These are phyloP conservation scores for Pleurotus tuoliensis DNA, from an alignment of 768 basidiomycete species.

Conservation along the genomic window DNA sequence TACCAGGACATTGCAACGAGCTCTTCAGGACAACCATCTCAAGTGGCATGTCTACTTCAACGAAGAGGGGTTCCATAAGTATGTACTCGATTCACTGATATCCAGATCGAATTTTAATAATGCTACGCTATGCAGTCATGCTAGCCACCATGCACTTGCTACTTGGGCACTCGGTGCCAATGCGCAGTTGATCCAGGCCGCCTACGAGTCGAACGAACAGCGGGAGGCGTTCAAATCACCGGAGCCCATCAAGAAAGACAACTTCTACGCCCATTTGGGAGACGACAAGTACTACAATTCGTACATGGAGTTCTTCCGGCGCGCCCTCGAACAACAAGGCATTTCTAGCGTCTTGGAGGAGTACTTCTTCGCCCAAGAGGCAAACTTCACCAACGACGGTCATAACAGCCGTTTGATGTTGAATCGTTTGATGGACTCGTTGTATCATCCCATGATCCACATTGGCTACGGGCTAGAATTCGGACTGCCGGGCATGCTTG, in stretches of 20 bases:
- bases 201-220: slow-evolving; percentile 35
- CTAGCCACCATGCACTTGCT: slow-evolving; percentile 53
- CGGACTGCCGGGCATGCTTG: slow-evolving; percentile 48
- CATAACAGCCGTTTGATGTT: slow-evolving; percentile 38
- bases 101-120: slow-evolving; percentile 25
- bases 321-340: slow-evolving; percentile 37
- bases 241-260: slow-evolving; percentile 37
- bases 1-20: slow-evolving; percentile 32
- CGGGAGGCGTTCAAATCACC: slow-evolving; percentile 40
- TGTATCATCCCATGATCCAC: slow-evolving; percentile 67
- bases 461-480: slow-evolving; percentile 63
- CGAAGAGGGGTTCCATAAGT: slow-evolving; percentile 33
- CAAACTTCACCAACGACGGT: slow-evolving; percentile 35
- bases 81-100: slow-evolving; percentile 16
- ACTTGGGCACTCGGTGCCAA: slow-evolving; percentile 60
- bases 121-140: slow-evolving; percentile 33
- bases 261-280: slow-evolving; percentile 53
- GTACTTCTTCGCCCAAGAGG: slow-evolving; percentile 51
- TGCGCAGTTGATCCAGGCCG: slow-evolving; percentile 30
- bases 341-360: slow-evolving; percentile 47
- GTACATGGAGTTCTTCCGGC: slow-evolving; percentile 55
- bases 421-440: slow-evolving; percentile 48
- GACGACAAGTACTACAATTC: slow-evolving; percentile 51
- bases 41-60: slow-evolving; percentile 55
- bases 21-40: slow-evolving; percentile 48